A percentile compares a stretch with the other conserved stretches of the same genome.
Conservation (phyloP, 2,329 filamentous ascomycete species). For the Fusarium sp. region DNA sequence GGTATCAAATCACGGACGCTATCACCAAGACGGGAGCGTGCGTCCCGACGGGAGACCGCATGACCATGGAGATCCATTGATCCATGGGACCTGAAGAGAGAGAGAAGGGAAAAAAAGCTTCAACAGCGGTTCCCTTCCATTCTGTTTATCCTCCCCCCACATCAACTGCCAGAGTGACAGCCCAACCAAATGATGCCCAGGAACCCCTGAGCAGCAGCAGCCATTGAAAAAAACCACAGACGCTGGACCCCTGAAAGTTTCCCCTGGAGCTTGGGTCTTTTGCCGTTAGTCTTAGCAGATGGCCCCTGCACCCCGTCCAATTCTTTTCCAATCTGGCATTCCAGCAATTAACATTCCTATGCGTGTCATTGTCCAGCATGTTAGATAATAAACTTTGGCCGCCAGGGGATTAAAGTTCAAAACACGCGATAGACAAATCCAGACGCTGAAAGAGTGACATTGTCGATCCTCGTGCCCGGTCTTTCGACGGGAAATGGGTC, state of each 20-base stretch:
- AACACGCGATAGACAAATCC: neutral
- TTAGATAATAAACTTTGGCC: neutral
- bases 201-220: constrained; percentile 25
- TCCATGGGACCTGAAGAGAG: neutral
- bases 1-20: constrained; percentile 4
- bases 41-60: constrained; percentile 9
- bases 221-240: neutral
- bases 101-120: neutral
- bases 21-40: constrained; percentile 15
- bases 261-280: constrained; percentile 30
- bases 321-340: neutral
- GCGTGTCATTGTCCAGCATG: neutral
- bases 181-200: neutral
- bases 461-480: constrained; percentile 12
- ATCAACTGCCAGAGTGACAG: constrained; percentile 4
- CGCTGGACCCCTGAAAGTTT: constrained; percentile 32
- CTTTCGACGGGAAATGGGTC: neutral
- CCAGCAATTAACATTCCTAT: constrained; percentile 3
- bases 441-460: neutral
- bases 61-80: constrained; percentile 5
- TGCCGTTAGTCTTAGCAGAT: constrained; percentile 11
- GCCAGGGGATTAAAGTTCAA: neutral
- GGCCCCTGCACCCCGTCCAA: neutral
- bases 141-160: constrained; percentile 3
- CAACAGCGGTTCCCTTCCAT: neutral